phyloP scores from a whole-genome alignment of 2,329 filamentous ascomycete species.

The Celoporthe dispersa region DNA sequence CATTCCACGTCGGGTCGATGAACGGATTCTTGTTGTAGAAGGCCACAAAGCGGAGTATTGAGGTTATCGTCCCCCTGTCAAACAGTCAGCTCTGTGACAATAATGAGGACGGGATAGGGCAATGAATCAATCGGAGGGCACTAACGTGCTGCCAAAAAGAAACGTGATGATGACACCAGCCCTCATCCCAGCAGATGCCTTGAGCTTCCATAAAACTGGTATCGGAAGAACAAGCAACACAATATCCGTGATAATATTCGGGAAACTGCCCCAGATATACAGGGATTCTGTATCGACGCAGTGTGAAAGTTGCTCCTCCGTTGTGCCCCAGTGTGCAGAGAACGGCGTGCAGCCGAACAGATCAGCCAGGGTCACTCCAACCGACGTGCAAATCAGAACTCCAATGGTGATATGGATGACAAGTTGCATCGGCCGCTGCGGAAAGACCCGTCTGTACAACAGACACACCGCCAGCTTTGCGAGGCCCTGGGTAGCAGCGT shows the following conservation, averaged over 20 bases:
- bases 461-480: constrained; percentile 33
- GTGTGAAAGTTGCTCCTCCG: constrained; percentile 19
- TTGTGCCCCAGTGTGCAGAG: constrained; percentile 23
- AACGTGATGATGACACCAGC: not conserved
- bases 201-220: constrained; percentile 39
- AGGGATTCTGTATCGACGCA: constrained; percentile 37
- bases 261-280: constrained; percentile 39
- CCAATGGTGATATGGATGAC: constrained; percentile 21
- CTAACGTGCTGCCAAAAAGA: constrained; percentile 18
- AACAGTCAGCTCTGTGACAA: not conserved
- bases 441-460: constrained; percentile 32
- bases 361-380: not conserved
- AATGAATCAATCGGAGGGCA: not conserved
- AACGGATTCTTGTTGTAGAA: constrained; percentile 33
- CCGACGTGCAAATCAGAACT: not conserved
- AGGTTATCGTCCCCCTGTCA: constrained; percentile 38
- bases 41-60: constrained; percentile 36
- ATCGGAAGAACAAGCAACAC: constrained; percentile 41
- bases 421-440: constrained; percentile 22
- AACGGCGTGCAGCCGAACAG: constrained; percentile 8
- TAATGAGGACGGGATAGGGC: not conserved
- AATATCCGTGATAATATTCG: constrained; percentile 43
- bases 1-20: constrained; percentile 33
- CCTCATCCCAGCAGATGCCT: constrained; percentile 9
- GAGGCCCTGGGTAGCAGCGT: constrained; percentile 27